Evolutionary conservation across 352 stramenopile genomes (phyloP), one percentile per base, ranked within the genome.

Genomic region (Saprolegnia parasitica): DNA sequence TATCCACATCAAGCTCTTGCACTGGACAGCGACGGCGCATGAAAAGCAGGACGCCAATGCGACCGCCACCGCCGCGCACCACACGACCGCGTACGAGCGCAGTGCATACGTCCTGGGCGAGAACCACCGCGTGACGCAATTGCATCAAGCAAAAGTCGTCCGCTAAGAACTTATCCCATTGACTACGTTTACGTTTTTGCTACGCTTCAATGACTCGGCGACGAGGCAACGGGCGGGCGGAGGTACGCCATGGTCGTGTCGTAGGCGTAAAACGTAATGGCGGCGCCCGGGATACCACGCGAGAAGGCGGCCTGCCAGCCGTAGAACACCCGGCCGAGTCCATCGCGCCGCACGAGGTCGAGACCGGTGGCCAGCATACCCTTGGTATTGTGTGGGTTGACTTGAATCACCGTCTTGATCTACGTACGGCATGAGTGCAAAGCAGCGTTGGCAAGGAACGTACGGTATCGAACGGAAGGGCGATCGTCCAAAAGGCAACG

Each of bases 401-500:
- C 83, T 77, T 94, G 86, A 49, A 91, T 91, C 18, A 93, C 76
- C 50, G 86, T 89, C 74, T 93, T 91, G 81, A 93, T 72, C 13
- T 70, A 49, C 54, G 1, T 4, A 60, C 2, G 11, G 20, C 26
- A 70, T 58, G 13, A 61, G 54, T 32, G 13, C 35, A 32, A 10
- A 21, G 61, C 15, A 13, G 63, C 39, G 3, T 42, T n/a, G 15
- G 60, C 23, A 5, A 1, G 52, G 23, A 20, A n/a, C 37, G 13
- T 70, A 70, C 47, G 15, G 80, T 91, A 74, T 95, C 85, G 64
- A 96, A 95, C 5, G 86, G 87, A 46, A 95, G 73, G 29, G 86
- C 88, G 35, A 94, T 79, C 16, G 80, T 74, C 88, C 86, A 96
- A 64, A 94, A 96, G 71, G 81, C 90, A 42, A 93, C 63, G n/a